These are phyloP conservation scores for Coniophora puteana DNA, from an alignment of 1,284 basidiomycete genomes.

Conservation along the genomic window DNA sequence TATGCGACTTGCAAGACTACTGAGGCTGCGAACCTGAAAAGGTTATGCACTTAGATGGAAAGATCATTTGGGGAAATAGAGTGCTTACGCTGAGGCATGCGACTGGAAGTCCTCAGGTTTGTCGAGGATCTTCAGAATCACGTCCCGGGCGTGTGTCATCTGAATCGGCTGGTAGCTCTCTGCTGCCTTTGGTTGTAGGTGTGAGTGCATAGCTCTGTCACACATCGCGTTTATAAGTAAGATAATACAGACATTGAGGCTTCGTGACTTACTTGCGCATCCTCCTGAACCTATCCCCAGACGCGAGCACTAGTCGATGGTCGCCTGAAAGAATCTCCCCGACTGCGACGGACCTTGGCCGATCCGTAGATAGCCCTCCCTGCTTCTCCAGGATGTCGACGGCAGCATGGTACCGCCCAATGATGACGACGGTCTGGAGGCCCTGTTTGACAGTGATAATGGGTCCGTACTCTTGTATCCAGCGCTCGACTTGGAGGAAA, in stretches of 20 bases:
- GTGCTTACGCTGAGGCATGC: constrained; percentile 3
- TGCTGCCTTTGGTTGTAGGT: constrained; percentile 10
- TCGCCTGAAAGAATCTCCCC: constrained; percentile 9
- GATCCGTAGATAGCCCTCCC: constrained; percentile 14
- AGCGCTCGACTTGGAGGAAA: too few species aligned
- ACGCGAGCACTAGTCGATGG: constrained; percentile 1
- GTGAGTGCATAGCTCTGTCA: constrained; percentile 7
- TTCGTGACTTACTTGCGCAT: constrained; percentile 8
- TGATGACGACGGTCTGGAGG: too few species aligned
- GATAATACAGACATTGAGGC: background rate
- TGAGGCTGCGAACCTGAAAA: constrained; percentile 28
- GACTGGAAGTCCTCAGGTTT: constrained; percentile 3
- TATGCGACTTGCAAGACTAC: constrained; percentile 10
- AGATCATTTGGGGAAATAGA: background rate
- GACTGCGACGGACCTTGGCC: constrained; percentile 13
- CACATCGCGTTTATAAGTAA: background rate
- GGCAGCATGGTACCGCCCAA: too few species aligned
- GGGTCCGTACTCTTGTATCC: too few species aligned
- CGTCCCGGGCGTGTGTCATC: constrained; percentile 4
- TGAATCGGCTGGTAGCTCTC: constrained; percentile 6
- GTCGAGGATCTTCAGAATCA: constrained; percentile 4
- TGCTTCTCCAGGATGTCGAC: constrained; percentile 18
- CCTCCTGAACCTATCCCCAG: constrained; percentile 6
- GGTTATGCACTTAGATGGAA: background rate
- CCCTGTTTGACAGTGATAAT: too few species aligned